phyloP scores from a whole-genome alignment of 768 basidiomycete genomes.

The Leccinum boreale region DNA sequence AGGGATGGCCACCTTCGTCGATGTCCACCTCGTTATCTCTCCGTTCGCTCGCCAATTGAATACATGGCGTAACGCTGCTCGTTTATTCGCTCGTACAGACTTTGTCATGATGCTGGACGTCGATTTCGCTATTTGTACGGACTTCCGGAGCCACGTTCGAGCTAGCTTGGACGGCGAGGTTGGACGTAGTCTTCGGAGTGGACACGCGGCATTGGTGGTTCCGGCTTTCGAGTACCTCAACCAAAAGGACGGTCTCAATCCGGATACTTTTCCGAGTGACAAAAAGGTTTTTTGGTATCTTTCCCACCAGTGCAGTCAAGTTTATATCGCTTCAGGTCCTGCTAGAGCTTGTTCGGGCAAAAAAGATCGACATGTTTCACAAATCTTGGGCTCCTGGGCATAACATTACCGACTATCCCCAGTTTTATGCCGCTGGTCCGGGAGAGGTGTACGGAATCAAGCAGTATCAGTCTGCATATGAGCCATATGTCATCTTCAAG shows the following conservation, averaged over 20 bases:
- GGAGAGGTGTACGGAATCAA: slow-evolving; percentile 75
- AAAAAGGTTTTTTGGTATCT: slow-evolving; percentile 48
- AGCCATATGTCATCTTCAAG: slow-evolving; percentile 84
- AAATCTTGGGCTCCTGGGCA: slow-evolving; percentile 76
- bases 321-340: slow-evolving; percentile 40
- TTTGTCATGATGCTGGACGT: slow-evolving; percentile 91
- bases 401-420: slow-evolving; percentile 73
- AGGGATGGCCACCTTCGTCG: slow-evolving; percentile 65
- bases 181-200: slow-evolving; percentile 46
- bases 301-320: neutral
- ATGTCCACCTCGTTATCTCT: slow-evolving; percentile 84
- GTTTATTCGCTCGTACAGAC: slow-evolving; percentile 78
- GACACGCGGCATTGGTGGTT: slow-evolving; percentile 70
- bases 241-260: slow-evolving; percentile 60
- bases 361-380: slow-evolving; percentile 73
- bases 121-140: slow-evolving; percentile 82
- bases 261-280: slow-evolving; percentile 57
- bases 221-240: slow-evolving; percentile 82
- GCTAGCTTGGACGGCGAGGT: slow-evolving; percentile 35
- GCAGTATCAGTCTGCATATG: slow-evolving; percentile 79
- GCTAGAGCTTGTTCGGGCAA: slow-evolving; percentile 51
- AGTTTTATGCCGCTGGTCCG: slow-evolving; percentile 56
- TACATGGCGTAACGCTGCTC: slow-evolving; percentile 84
- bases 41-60: slow-evolving; percentile 84
- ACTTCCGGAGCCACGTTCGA: slow-evolving; percentile 62